These are phyloP conservation scores for Skeletonema grethae DNA, from an alignment of 108 stramenopile genomes.

Conservation along the genomic window DNA sequence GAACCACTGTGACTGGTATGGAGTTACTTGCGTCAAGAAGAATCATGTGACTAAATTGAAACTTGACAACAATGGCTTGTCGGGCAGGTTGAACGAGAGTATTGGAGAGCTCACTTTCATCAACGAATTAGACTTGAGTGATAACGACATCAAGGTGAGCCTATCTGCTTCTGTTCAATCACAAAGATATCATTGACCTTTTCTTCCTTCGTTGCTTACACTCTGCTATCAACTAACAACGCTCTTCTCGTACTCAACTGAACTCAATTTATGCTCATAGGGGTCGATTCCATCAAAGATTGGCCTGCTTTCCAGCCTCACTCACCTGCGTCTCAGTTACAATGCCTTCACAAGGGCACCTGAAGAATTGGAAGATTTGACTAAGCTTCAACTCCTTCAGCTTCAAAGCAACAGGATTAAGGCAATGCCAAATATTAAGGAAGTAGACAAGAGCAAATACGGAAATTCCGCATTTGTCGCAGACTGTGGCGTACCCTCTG, in stretches of 20 bases:
- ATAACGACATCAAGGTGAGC: constrained; percentile 47
- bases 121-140: constrained; percentile 48
- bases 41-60: constrained; percentile 6
- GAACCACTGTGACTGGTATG: not conserved
- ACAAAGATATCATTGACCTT: not conserved
- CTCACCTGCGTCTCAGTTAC: constrained; percentile 47
- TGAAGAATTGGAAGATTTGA: not conserved
- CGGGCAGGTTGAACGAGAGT: constrained; percentile 48
- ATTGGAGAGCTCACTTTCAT: constrained; percentile 53
- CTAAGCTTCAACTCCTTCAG: constrained; percentile 18
- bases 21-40: constrained; percentile 10
- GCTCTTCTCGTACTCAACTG: not conserved
- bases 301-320: constrained; percentile 46
- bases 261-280: too few relatives aligned
- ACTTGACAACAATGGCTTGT: constrained; percentile 24
- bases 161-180: not conserved
- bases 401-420: constrained; percentile 29
- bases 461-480: constrained; percentile 10
- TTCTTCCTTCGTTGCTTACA: not conserved
- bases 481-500: constrained; percentile 43
- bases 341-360: constrained; percentile 55
- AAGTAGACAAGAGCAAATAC: not conserved
- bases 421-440: not conserved
- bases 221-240: not conserved
- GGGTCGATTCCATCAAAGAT: constrained; percentile 64